phyloP scores from a whole-genome alignment of 2,329 filamentous ascomycete genomes.

The Ophiostoma fasciatum region DNA sequence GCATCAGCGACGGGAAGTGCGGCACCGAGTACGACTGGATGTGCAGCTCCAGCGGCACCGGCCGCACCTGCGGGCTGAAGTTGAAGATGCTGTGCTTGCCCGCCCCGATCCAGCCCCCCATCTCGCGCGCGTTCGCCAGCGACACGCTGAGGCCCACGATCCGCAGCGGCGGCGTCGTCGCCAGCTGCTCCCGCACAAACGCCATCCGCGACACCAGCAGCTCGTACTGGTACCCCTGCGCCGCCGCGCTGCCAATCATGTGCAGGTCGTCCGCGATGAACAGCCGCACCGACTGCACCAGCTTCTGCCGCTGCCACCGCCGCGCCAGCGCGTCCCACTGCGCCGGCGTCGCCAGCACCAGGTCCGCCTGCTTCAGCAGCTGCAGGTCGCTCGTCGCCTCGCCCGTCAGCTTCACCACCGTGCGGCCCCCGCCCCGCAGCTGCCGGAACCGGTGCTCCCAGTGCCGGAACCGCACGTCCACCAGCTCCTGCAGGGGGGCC shows the following conservation, averaged over 20 bases:
- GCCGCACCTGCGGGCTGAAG: conserved; percentile 84
- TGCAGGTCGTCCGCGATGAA: conserved; percentile 95
- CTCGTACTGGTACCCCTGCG: conserved; percentile 82
- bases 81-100: conserved; percentile 98
- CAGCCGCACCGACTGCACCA: conserved; percentile 75
- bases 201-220: conserved; percentile 97
- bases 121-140: conserved; percentile 78
- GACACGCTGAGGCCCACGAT: conserved; percentile 86
- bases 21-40: conserved; percentile 92
- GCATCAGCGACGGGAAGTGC: conserved; percentile 95
- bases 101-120: conserved; percentile 96
- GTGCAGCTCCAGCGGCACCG: conserved; percentile 81
- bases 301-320: conserved; percentile 94
- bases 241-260: conserved; percentile 80
- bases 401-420: conserved; percentile 83
- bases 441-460: conserved; percentile 67
- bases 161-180: conserved; percentile 63
- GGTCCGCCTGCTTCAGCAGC: conserved; percentile 70
- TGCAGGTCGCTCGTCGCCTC: conserved; percentile 86
- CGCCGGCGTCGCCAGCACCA: conserved; percentile 79
- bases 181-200: conserved; percentile 75
- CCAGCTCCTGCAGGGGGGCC: conserved; percentile 84
- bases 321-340: conserved; percentile 96
- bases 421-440: conserved; percentile 71
- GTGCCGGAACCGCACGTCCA: conserved; percentile 67